Conservation (phyloP, 768 basidiomycete genomes). For the Cyclocybe cylindracea region DNA sequence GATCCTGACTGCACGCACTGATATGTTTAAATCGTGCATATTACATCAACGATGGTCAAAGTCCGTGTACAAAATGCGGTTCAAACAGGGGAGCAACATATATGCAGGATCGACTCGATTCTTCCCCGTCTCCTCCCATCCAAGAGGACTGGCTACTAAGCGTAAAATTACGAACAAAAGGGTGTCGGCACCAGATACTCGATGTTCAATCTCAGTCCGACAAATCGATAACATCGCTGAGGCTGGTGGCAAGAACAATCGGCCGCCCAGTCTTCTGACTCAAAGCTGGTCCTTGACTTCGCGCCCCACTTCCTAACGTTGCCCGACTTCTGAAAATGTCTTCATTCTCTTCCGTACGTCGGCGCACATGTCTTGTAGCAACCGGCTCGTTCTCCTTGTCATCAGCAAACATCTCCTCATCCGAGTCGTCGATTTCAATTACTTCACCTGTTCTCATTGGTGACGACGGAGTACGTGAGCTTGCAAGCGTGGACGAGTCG, state of each 20-base stretch:
- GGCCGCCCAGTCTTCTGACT: conserved; percentile 19
- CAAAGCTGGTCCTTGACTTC: conserved; percentile 1
- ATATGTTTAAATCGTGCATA: too few species aligned
- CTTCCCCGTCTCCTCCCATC: too few species aligned
- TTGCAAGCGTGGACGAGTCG: too few species aligned
- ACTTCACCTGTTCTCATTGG: conserved; percentile 20
- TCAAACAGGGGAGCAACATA: too few species aligned
- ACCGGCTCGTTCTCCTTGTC: conserved; percentile 67
- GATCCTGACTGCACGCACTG: too few species aligned
- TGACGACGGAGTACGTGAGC: too few species aligned
- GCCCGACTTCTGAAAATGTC: neutral
- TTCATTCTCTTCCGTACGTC: conserved; percentile 29
- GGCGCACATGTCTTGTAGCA: conserved; percentile 50
- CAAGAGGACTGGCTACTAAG: neutral
- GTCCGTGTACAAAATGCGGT: too few species aligned
- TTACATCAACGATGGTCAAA: too few species aligned
- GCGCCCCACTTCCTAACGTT: neutral
- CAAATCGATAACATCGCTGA: conserved; percentile 58
- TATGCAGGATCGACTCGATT: too few species aligned
- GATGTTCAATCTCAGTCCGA: conserved; percentile 36
- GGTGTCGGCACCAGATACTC: neutral
- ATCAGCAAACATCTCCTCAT: conserved; percentile 47
- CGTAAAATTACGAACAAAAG: neutral
- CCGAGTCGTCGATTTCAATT: conserved; percentile 36
- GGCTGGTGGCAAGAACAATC: conserved; percentile 18